These are phyloP conservation scores for Phytophthora pinifolia DNA, from an alignment of 352 stramenopile genomes.

Conservation along the genomic window DNA sequence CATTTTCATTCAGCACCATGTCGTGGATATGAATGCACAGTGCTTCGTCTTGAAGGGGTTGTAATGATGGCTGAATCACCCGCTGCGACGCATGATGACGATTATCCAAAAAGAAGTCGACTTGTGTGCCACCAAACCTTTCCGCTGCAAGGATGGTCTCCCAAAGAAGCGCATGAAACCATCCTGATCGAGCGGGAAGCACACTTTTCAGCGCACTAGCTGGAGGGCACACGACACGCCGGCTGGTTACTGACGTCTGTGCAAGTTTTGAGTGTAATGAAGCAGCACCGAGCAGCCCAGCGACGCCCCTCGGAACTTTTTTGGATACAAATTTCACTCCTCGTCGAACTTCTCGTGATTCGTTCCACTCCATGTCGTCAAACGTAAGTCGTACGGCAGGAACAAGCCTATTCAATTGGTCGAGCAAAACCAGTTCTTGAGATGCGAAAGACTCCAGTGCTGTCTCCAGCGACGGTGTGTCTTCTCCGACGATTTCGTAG, in stretches of 20 bases:
- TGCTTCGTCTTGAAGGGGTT: constrained; percentile 68
- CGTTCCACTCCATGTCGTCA: constrained; percentile 83
- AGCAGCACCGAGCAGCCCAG: constrained; percentile 47
- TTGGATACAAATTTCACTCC: constrained; percentile 56
- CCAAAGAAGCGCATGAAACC: constrained; percentile 50
- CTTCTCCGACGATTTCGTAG: constrained; percentile 42
- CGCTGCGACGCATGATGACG: constrained; percentile 61
- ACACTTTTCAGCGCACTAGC: constrained; percentile 38
- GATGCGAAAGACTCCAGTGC: constrained; percentile 27
- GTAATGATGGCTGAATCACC: constrained; percentile 72
- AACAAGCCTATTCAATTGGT: constrained; percentile 35
- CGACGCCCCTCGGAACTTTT: constrained; percentile 44
- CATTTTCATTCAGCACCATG: constrained; percentile 47
- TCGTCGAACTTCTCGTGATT: constrained; percentile 52
- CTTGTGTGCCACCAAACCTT: constrained; percentile 44
- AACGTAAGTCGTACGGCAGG: constrained; percentile 43
- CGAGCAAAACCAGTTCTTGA: constrained; percentile 47
- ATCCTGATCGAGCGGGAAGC: constrained; percentile 38
- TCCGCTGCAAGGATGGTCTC: constrained; percentile 66
- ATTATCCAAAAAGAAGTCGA: constrained; percentile 73
- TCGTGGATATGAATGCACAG: constrained; percentile 72
- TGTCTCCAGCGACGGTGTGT: constrained; percentile 27
- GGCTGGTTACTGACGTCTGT: constrained; percentile 58
- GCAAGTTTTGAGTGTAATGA: constrained; percentile 69
- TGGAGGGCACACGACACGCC: constrained; percentile 45